These are phyloP conservation scores for Solanum corneliomulleri DNA, from an alignment of 257 asterid species.

Conservation along the genomic window DNA sequence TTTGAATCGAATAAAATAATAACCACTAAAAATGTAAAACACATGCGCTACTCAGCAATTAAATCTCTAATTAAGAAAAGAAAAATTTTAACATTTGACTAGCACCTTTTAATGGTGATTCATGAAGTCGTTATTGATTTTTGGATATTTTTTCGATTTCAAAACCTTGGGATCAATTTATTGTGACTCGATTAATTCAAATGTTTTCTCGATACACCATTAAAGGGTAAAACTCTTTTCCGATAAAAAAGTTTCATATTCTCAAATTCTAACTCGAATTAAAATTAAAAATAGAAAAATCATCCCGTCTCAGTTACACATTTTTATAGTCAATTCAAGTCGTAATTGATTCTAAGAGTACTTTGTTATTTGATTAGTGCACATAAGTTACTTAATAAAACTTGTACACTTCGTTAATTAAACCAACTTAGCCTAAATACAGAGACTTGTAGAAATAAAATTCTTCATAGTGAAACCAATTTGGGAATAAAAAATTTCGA, in stretches of 20 bases:
- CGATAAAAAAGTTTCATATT: too few species aligned
- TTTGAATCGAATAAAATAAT: too few species aligned
- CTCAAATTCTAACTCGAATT: neutral
- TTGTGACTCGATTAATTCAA: neutral
- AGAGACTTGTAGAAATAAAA: neutral
- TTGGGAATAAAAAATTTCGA: neutral
- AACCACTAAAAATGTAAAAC: too few species aligned
- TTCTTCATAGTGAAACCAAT: neutral
- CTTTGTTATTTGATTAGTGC: too few species aligned
- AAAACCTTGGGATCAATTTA: too few species aligned
- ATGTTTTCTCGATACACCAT: neutral
- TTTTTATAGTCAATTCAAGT: neutral
- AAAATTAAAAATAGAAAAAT: too few species aligned
- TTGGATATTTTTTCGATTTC: too few species aligned
- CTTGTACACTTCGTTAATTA: neutral
- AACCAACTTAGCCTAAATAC: neutral
- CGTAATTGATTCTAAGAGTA: neutral
- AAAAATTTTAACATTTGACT: neutral
- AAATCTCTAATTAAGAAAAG: neutral
- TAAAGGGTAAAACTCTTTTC: too few species aligned
- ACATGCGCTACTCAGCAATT: too few species aligned
- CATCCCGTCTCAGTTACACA: too few species aligned
- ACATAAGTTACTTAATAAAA: neutral
- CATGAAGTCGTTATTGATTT: neutral
- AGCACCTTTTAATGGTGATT: neutral